Base-by-base conservation (phyloP, 1,284 basidiomycete genomes). In the Irpex sp. region DNA sequence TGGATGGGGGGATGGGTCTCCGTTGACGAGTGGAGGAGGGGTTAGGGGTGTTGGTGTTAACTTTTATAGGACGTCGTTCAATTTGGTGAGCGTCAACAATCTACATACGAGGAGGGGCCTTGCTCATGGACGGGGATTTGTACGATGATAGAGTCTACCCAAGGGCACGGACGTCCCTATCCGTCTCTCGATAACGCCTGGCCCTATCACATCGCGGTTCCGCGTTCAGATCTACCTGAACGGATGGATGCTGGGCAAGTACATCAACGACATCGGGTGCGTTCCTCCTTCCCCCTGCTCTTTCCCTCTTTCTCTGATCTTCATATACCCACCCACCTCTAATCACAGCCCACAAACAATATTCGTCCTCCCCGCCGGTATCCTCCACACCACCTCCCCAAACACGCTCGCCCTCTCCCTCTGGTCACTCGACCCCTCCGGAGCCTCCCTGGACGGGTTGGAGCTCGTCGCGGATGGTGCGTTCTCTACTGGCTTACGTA, bases 201-300 rank as follows among this genome's bases (percentile, higher is more conserved):
- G 79, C 64, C 71, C 65, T 19, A 74, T 76, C 11, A 76, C 76
- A 4, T 81, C 77, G n/a, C 79, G 81, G 61, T 84, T 78, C 71
- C 77, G 82, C 40, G 78, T 77, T 13, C 81, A 82, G 65, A 78
- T 84, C 49, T 85, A 82, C 66, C 62, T 84, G 47, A 85, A 85
- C 68, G 82, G 82, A 4, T 84, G 82, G 82, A 81, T 82, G 66
- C 65, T 82, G 34, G 81, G 81, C 4, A 82, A 82, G 67, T 83
- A 81, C 62, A 77, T 80, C 66, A 82, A 83, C 63, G 81, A 81
- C 64, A 75, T 82, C 60, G 81, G 81, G 80, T 80, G 62, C 57
- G 73, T 47, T 6, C 11, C n/a, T 47, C 13, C 5, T 47, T 1
- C 3, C 40, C 40, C n/a, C 3, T 15, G 40, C 40, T 47, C 13